Percentiles rank a stretch among this genome's conserved stretches.
Conservation (phyloP, 495 filamentous ascomycete species). For the Lindgomyces ingoldianus region DNA sequence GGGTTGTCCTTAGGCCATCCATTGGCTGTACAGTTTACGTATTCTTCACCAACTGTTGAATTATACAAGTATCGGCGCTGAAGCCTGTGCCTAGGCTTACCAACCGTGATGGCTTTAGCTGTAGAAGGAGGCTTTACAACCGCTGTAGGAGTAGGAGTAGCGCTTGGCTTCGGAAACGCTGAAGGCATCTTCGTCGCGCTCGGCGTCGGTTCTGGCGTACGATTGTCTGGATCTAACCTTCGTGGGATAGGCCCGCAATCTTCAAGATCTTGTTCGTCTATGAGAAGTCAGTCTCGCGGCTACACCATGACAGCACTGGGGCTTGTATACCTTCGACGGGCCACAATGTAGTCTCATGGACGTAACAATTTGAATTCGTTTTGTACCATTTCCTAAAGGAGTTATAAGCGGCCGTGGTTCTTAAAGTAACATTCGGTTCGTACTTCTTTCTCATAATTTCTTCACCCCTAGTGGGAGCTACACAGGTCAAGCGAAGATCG, state of each 20-base stretch:
- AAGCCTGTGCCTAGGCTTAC: not conserved
- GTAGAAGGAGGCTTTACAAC: not conserved
- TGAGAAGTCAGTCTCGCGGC: too few relatives aligned
- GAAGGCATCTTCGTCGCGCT: not conserved
- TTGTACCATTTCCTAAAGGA: slow-evolving; percentile 13
- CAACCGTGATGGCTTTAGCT: too few relatives aligned
- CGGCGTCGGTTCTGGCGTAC: not conserved
- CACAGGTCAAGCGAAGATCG: slow-evolving; percentile 12
- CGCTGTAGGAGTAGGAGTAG: not conserved
- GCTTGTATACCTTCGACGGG: slow-evolving; percentile 4
- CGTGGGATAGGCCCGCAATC: slow-evolving; percentile 15
- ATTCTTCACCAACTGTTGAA: slow-evolving; percentile 15
- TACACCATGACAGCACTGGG: too few relatives aligned
- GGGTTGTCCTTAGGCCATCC: not conserved
- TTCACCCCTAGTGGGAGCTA: not conserved
- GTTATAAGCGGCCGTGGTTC: not conserved
- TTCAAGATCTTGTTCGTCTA: slow-evolving; percentile 9
- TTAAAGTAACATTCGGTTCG: not conserved
- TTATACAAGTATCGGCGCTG: slow-evolving; percentile 3
- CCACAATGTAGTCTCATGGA: slow-evolving; percentile 1
- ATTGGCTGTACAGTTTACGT: slow-evolving; percentile 8
- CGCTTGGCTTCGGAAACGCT: not conserved
- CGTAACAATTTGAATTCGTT: slow-evolving; percentile 14
- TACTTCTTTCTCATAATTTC: slow-evolving; percentile 5
- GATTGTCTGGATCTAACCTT: not conserved